Evolutionary conservation across 1,284 basidiomycete genomes (phyloP), one percentile per base, ranked within the genome.

Genomic region (Cryptococcus sp.): DNA sequence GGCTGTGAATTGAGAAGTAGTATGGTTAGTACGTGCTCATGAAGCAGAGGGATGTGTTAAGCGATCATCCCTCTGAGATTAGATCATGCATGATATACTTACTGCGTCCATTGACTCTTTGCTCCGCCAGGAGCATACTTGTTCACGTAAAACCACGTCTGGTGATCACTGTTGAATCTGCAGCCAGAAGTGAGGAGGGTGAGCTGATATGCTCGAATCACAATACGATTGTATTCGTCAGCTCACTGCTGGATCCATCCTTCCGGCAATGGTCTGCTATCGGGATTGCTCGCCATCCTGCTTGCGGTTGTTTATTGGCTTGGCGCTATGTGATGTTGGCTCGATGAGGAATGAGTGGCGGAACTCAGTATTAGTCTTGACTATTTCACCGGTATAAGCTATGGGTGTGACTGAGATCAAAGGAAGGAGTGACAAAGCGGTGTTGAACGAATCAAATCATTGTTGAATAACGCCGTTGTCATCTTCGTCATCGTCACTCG

Each of bases 101-200:
- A 78, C 76, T 78, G 77, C 7, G 76, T 76, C 77, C 77, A 79
- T 55, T 75, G 75, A 20, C 63, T 66, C 51, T 72, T 55, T 8
- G 75, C 62, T 0, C 73, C 75, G 7, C 74, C 74, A 4, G 76
- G 69, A 7, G 72, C 71, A 17, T 72, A 70, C 52, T 69, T 76
- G 64, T 80, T 75, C 19, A 78, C 77, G 64, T 79, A 80, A 68
- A 78, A 80, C 75, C 75, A 78, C 1, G 76, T 66, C 47, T 77
- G 68, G 66, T 80, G 70, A n/a, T 75, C 63, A n/a, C 66, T 54
- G 62, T 79, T 75, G 62, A 72, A 76, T 52, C 74, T 76, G 46
- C 20, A 22, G 1, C 5, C n/a, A n/a, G n/a, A 10, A 13, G 7
- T 26, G 15, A 17, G 16, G 11, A 39, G 52, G 46, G 51, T 26